These are phyloP conservation scores for Ogataea pignaliae DNA, from an alignment of 805 yeast genomes.

Conservation along the genomic window DNA sequence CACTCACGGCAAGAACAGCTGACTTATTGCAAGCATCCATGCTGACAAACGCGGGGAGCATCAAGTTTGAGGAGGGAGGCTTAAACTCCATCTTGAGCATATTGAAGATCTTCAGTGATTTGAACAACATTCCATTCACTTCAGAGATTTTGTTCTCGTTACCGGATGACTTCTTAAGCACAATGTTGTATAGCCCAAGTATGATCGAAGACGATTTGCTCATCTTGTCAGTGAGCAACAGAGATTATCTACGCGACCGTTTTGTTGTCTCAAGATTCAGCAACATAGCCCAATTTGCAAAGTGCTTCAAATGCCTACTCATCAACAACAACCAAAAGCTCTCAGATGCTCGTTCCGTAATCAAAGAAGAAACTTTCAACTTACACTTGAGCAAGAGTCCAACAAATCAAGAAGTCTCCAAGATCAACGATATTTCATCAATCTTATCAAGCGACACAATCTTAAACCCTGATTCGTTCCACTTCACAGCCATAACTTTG, in stretches of 20 bases:
- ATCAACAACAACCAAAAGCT: constrained; percentile 25
- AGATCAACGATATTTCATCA: constrained; percentile 9
- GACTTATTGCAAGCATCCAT: constrained; percentile 64
- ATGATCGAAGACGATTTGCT: constrained; percentile 20
- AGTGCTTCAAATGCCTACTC: constrained; percentile 19
- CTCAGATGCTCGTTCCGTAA: background rate
- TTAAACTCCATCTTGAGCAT: constrained; percentile 35
- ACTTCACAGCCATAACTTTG: constrained; percentile 21
- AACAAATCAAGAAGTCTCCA: background rate
- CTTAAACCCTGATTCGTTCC: constrained; percentile 24
- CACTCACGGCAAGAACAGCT: constrained; percentile 63
- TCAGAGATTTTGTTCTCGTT: constrained; percentile 29
- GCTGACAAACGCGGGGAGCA: constrained; percentile 17
- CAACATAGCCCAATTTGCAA: constrained; percentile 6
- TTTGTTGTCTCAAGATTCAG: constrained; percentile 9
- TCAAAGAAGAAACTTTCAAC: too few species aligned
- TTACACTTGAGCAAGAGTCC: background rate
- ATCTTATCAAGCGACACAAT: constrained; percentile 23
- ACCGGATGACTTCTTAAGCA: constrained; percentile 22
- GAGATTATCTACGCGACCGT: constrained; percentile 15
- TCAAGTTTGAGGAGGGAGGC: constrained; percentile 22
- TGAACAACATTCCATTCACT: constrained; percentile 25
- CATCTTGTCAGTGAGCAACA: constrained; percentile 20
- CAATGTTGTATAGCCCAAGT: constrained; percentile 18
- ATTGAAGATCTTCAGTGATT: constrained; percentile 29